Conservation (phyloP, 2,329 filamentous ascomycete genomes). For the Colletotrichum magnum region DNA sequence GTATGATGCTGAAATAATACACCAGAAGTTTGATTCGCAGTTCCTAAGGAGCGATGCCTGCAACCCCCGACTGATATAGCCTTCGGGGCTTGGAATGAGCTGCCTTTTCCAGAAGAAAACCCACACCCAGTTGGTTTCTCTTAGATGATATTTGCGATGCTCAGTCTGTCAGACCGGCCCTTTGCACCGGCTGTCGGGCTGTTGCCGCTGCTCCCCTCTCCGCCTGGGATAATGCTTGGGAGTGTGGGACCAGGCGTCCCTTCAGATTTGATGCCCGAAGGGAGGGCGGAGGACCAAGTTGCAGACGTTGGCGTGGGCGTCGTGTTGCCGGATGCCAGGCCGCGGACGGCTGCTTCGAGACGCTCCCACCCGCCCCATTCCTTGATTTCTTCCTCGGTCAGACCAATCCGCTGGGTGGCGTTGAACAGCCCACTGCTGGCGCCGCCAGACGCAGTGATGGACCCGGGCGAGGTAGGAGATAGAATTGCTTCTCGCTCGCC, state of each 20-base stretch:
- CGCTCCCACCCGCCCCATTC: constrained; percentile 88
- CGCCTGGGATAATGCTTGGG: constrained; percentile 37
- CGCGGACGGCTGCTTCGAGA: constrained; percentile 68
- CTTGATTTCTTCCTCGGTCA: constrained; percentile 69
- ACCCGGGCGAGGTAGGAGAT: constrained; percentile 37
- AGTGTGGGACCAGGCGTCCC: constrained; percentile 45
- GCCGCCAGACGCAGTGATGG: constrained; percentile 42
- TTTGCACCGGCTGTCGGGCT: constrained; percentile 47
- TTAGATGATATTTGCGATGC: constrained; percentile 62
- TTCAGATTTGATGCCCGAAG: constrained; percentile 54
- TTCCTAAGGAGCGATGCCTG: neutral
- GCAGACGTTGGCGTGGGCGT: constrained; percentile 51
- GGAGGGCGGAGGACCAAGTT: constrained; percentile 50
- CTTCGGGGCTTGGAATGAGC: too few relatives aligned
- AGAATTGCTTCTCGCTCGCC: constrained; percentile 63
- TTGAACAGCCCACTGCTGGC: constrained; percentile 58
- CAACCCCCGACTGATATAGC: too few relatives aligned
- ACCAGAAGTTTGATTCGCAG: neutral
- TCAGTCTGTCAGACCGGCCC: constrained; percentile 51
- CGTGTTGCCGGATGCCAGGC: constrained; percentile 45
- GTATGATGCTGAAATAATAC: neutral
- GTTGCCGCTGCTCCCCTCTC: constrained; percentile 45
- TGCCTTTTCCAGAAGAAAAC: too few relatives aligned
- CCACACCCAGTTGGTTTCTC: too few relatives aligned
- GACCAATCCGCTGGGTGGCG: constrained; percentile 63